These are phyloP conservation scores for Aspergillus taichungensis DNA, from an alignment of 495 filamentous ascomycete genomes.

Conservation along the genomic window DNA sequence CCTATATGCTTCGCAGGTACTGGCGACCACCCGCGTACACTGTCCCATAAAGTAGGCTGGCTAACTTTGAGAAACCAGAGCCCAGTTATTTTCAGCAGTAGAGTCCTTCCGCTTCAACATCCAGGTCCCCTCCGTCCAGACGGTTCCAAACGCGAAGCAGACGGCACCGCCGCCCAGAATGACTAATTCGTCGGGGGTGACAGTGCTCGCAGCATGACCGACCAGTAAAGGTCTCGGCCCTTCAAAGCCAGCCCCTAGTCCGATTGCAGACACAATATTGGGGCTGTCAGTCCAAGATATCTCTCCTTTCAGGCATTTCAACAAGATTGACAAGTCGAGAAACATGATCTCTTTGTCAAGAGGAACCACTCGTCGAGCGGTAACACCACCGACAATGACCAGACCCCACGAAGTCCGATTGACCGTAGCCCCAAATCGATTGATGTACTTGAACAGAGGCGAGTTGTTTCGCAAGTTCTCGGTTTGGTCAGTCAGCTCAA, in stretches of 20 bases:
- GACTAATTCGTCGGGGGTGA: constrained; percentile 38
- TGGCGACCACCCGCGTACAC: constrained; percentile 52
- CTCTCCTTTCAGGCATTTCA: constrained; percentile 5
- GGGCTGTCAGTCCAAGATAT: constrained; percentile 3
- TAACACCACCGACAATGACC: constrained; percentile 34
- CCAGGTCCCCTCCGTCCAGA: constrained; percentile 58
- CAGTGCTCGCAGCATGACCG: constrained; percentile 49
- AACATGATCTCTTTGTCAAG: constrained; percentile 29
- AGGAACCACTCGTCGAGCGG: constrained; percentile 21
- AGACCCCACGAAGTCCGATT: constrained; percentile 29
- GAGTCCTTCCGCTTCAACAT: constrained; percentile 20
- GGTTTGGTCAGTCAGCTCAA: constrained; percentile 21
- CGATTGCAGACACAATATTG: constrained; percentile 14
- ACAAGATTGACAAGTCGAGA: constrained; percentile 14
- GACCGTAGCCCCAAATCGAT: constrained; percentile 24
- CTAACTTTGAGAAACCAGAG: constrained; percentile 7
- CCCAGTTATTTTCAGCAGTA: constrained; percentile 15
- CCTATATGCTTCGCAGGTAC: constrained; percentile 70
- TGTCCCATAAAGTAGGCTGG: too few species aligned
- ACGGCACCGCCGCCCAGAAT: constrained; percentile 76
- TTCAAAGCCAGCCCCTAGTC: constrained; percentile 10
- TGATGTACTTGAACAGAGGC: constrained; percentile 14
- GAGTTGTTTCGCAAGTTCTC: constrained; percentile 10
- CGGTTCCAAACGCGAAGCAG: constrained; percentile 81
- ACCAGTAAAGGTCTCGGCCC: constrained; percentile 52